Percentiles rank a stretch among this genome's conserved stretches.
These are phyloP conservation scores for Sisymbrium irio DNA, from an alignment of 345 rosid species.

Conservation along the genomic window DNA sequence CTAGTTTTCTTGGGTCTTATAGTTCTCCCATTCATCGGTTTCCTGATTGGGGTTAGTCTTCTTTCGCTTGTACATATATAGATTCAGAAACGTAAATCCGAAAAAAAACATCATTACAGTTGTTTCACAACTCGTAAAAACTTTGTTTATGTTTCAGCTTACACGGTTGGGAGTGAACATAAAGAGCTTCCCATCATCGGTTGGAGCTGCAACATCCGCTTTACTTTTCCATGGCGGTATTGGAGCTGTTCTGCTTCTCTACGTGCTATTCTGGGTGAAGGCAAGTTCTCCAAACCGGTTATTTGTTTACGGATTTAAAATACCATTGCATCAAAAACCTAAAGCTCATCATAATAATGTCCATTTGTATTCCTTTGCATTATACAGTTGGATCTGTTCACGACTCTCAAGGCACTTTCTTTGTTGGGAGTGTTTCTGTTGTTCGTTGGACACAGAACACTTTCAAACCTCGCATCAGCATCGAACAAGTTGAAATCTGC, in stretches of 20 bases:
- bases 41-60: constrained; percentile 80
- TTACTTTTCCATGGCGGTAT: constrained; percentile 82
- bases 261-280: constrained; percentile 94
- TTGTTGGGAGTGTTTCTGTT: constrained; percentile 77
- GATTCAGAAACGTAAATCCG: not conserved
- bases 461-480: constrained; percentile 72
- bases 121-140: not conserved
- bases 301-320: not conserved
- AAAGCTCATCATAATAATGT: not conserved
- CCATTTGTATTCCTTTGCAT: not conserved
- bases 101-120: not conserved
- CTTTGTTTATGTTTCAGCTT: constrained; percentile 43
- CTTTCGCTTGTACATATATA: not conserved
- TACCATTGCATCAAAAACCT: not conserved
- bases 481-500: constrained; percentile 85
- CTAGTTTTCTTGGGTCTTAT: constrained; percentile 79
- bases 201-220: constrained; percentile 61
- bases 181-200: constrained; percentile 79
- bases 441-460: constrained; percentile 83
- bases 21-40: constrained; percentile 71
- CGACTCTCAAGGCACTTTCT: constrained; percentile 73
- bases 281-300: constrained; percentile 34
- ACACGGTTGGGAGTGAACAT: constrained; percentile 69
- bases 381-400: constrained; percentile 86
- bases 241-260: constrained; percentile 80